phyloP scores from a whole-genome alignment of 2,329 filamentous ascomycete species.

The Trichoderma cornu-damae region DNA sequence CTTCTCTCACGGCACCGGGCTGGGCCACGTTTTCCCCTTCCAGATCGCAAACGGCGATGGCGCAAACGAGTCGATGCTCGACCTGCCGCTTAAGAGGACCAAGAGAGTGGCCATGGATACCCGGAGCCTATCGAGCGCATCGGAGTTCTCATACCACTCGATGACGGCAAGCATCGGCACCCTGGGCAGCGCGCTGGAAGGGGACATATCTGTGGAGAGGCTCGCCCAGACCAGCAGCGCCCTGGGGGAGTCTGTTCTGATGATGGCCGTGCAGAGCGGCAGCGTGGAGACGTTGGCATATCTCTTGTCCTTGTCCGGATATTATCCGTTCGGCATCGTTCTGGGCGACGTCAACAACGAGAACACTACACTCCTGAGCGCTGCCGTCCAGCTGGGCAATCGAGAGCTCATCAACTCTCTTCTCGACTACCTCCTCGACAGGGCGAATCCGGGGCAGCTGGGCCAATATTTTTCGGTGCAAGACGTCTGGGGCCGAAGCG shows the following conservation, averaged over 20 bases:
- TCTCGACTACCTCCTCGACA: conserved; percentile 62
- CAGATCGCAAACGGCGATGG: conserved; percentile 50
- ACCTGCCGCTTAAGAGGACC: conserved; percentile 43
- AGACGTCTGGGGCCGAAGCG: conserved; percentile 80
- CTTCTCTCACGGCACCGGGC: conserved; percentile 52
- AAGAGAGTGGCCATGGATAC: conserved; percentile 89
- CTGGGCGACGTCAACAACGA: conserved; percentile 84
- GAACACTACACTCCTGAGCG: conserved; percentile 81
- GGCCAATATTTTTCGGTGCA: conserved; percentile 66
- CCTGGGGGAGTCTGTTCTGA: conserved; percentile 75
- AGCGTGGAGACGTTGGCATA: conserved; percentile 71
- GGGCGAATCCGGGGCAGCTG: conserved; percentile 52
- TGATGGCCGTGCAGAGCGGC: conserved; percentile 76
- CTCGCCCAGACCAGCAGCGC: conserved; percentile 65
- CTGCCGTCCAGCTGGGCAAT: conserved; percentile 81
- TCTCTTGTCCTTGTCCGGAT: conserved; percentile 68
- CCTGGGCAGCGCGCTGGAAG: conserved; percentile 67
- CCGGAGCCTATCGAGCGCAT: conserved; percentile 80
- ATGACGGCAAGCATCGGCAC: conserved; percentile 73
- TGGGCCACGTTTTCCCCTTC: conserved; percentile 90
- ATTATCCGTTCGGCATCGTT: conserved; percentile 66
- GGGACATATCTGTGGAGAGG: conserved; percentile 78
- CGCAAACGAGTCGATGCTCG: conserved; percentile 27
- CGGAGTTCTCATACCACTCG: conserved; percentile 77
- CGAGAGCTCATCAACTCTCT: conserved; percentile 68